phyloP scores from a whole-genome alignment of 805 yeast species.

The Naumovozyma castellii region DNA sequence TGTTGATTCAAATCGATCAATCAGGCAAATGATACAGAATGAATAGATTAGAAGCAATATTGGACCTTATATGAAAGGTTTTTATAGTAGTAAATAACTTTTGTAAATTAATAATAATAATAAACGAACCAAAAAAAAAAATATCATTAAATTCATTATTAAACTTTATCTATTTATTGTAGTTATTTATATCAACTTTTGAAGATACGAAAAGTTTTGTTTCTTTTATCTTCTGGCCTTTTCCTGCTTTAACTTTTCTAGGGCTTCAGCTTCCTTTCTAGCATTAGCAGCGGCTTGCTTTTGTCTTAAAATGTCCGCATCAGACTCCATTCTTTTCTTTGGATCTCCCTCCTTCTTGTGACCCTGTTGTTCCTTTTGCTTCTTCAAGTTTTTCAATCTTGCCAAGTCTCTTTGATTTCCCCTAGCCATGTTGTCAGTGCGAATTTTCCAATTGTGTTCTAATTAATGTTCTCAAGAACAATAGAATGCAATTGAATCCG shows the following conservation, averaged over 20 bases:
- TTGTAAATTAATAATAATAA: not conserved
- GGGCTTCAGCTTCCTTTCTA: conserved; percentile 26
- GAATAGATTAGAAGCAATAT: too few species aligned
- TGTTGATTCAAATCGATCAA: too few species aligned
- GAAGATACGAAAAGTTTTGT: not conserved
- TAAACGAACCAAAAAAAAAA: not conserved
- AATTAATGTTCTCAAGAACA: not conserved
- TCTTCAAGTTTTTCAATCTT: conserved; percentile 77
- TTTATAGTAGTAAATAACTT: not conserved
- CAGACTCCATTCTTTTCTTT: conserved; percentile 71
- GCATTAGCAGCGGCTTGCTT: conserved; percentile 59
- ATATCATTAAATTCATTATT: not conserved
- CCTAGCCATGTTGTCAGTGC: conserved; percentile 56
- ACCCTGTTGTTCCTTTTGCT: conserved; percentile 53
- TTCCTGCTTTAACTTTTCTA: conserved; percentile 15
- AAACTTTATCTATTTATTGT: too few species aligned
- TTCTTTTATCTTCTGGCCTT: conserved; percentile 9
- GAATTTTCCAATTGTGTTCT: not conserved
- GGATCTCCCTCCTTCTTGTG: conserved; percentile 76
- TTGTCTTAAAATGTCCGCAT: conserved; percentile 82
- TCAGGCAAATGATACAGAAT: too few species aligned
- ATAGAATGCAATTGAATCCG: not conserved
- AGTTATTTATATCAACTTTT: too few species aligned
- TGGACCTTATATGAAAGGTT: too few species aligned
- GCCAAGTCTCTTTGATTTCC: conserved; percentile 96